Base-by-base conservation (phyloP, 352 stramenopile genomes). In the Phytophthora melonis region DNA sequence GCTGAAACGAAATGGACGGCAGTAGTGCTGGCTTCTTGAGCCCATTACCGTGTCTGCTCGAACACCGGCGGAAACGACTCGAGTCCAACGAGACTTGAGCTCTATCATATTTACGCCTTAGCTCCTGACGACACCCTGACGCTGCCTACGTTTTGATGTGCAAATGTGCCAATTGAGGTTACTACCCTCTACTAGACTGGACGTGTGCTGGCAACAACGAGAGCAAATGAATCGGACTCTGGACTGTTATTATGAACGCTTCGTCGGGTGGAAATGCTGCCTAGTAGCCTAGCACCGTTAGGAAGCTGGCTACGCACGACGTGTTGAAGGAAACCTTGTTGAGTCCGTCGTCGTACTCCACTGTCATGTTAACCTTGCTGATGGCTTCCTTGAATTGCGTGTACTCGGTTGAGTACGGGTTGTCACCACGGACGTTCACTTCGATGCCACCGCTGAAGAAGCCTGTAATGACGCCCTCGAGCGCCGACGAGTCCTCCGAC, bases 341-440 rank as follows among this genome's bases (percentile, higher is more conserved):
- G 18, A 87, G 66, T 27, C 77, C 79, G 41, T 88, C 77, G 39
- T 69, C 82, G 80, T 88, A 90, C 59, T 84, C 71, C 34, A 88
- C 70, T 10, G 77, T 88, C 71, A 88, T 84, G 59, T 87, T 86
- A 18, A 88, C 68, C 39, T 74, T 75, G 43, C 55, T 41, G 36
- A 88, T 77, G 16, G 79, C 83, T 23, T 74, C 70, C 34, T 72
- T 61, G 32, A 88, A 79, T 30, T 82, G 63, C 7, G 60, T 54
- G 43, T 80, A 70, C 53, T 75, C 58, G 0, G 81, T 86, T 47
- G 78, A 78, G 61, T 81, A 81, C 53, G 71, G 61, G 65, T 85
- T 82, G 64, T 88, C 78, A 36, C 82, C 82, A 34, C 66, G 66
- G 50, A 87, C 77, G 60, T 79, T 80, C 49, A 91, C 79, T 66